phyloP scores from a whole-genome alignment of 257 asterid species.

The Primulina eburnea region DNA sequence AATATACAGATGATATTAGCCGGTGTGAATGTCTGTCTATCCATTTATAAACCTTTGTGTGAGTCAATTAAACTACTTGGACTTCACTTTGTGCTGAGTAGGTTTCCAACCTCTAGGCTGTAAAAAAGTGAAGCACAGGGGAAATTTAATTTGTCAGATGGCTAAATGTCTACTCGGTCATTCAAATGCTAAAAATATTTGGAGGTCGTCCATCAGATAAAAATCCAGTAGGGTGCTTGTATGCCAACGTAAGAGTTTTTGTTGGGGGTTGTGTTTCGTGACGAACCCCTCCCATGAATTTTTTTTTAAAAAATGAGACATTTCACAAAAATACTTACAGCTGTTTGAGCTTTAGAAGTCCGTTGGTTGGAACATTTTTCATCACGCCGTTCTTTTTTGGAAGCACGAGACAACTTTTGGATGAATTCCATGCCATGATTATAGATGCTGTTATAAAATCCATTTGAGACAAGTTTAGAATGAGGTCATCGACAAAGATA shows the following conservation, averaged over 20 bases:
- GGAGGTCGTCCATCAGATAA: neutral
- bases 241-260: neutral
- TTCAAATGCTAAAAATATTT: neutral
- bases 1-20: conserved; percentile 23
- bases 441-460: conserved; percentile 34
- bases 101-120: conserved; percentile 30
- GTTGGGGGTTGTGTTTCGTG: neutral
- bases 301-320: neutral
- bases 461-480: conserved; percentile 2
- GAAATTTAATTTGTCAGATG: neutral
- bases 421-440: conserved; percentile 40
- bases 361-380: conserved; percentile 7
- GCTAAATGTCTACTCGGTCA: neutral
- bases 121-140: conserved; percentile 7
- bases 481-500: neutral
- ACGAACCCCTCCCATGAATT: neutral
- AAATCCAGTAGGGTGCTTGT: neutral
- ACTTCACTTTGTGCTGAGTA: conserved; percentile 7
- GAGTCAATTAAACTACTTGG: conserved; percentile 21
- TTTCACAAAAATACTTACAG: conserved; percentile 29
- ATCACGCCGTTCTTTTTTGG: conserved; percentile 16
- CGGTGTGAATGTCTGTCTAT: neutral
- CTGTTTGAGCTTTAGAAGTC: conserved; percentile 25
- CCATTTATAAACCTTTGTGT: neutral
- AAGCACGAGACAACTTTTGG: conserved; percentile 24